Evolutionary conservation across 2,329 filamentous ascomycete species (phyloP).

Genomic region (Botryotinia globosa): DNA sequence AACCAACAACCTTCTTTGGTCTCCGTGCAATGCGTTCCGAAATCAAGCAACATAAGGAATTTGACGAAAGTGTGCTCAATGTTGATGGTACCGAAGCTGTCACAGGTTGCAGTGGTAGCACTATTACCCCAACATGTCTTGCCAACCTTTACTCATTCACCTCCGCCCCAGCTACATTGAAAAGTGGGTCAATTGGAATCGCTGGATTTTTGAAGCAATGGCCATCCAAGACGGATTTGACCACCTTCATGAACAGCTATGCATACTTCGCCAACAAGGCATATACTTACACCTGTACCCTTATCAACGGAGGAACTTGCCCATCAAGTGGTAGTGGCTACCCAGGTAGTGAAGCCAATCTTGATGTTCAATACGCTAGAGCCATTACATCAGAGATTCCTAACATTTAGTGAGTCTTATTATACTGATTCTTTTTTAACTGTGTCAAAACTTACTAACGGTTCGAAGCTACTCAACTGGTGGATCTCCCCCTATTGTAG

Average conservation of each 20-base stretch:
- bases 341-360: slow-evolving; percentile 49
- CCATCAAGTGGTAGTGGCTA: slow-evolving; percentile 25
- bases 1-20: slow-evolving; percentile 60
- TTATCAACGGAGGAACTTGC: slow-evolving; percentile 38
- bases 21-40: slow-evolving; percentile 36
- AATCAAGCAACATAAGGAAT: slow-evolving; percentile 22
- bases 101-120: slow-evolving; percentile 32
- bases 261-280: slow-evolving; percentile 30
- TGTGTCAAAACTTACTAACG: background rate
- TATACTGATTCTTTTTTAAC: no score
- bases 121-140: slow-evolving; percentile 35
- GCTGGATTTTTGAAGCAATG: slow-evolving; percentile 36
- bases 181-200: slow-evolving; percentile 32
- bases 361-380: slow-evolving; percentile 58
- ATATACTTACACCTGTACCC: slow-evolving; percentile 38
- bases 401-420: slow-evolving; percentile 42
- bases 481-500: slow-evolving; percentile 53
- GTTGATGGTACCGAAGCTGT: slow-evolving; percentile 27
- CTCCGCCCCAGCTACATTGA: slow-evolving; percentile 24
- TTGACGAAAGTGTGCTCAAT: slow-evolving; percentile 21
- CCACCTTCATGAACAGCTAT: slow-evolving; percentile 34
- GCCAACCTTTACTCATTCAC: slow-evolving; percentile 36
- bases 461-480: slow-evolving; percentile 49
- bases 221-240: slow-evolving; percentile 32
- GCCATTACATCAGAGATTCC: slow-evolving; percentile 54